Base-by-base conservation (phyloP, 106 monocot species). In the Acorus gramineus region DNA sequence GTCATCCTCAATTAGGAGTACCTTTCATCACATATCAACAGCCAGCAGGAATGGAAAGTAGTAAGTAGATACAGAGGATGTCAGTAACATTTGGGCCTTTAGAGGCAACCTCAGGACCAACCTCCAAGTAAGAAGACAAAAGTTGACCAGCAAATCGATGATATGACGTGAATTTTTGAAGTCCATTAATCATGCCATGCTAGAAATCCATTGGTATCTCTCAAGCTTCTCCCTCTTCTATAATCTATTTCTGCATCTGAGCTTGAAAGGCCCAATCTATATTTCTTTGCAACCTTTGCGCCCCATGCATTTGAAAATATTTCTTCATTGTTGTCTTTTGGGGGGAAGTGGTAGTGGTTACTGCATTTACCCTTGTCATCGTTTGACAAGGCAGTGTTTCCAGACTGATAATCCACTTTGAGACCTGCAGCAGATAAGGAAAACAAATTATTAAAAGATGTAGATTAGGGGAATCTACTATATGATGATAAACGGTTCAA, bases 211-310 rank as follows among this genome's bases (percentile, higher is more conserved):
- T 76, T 82, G 4, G 73, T 69, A 64, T 85, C 87, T 71, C 77
- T 85, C 65, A 85, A 61, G 71, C 96, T 96, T 83, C 85, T 87
- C 2, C 85, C 85, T 71, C 90, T 80, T 80, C 87, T 87, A 68
- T 87, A 96, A 52, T 91, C 96, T 44, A 96, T 79, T 64, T 96
- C 96, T 46, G 96, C 96, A 73, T 91, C 96, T 2, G 90, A 96
- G 76, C 74, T 83, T 14, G 90, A 87, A 6, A 74, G 67, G 3
- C 71, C 72, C 3, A 74, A 14, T 42, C 66, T 64, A 50, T 62
- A 57, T 76, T 82, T 85, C 72, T 69, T 82, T 76, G 84, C 79
- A 4, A 66, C 65, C 49, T 75, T 78, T 11, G 50, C 46, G 6
- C 62, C 75, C 63, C 60, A 52, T 49, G 57, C 74, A 66, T 69